Evolutionary conservation across 129 eudicot species (phyloP).

Genomic region (Sambucus nigra): DNA sequence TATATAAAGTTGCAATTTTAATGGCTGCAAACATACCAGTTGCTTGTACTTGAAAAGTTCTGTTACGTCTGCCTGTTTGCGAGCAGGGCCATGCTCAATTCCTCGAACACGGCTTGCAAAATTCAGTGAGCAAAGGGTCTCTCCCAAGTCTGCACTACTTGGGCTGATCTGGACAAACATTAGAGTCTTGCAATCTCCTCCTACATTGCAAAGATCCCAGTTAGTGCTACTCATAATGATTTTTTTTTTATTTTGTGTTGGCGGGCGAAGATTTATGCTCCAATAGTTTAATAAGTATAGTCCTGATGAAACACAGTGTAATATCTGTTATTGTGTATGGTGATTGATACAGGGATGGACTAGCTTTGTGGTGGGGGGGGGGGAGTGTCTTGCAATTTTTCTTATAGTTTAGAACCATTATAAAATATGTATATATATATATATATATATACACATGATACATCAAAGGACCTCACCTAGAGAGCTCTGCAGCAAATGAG

Average conservation of each 20-base stretch:
- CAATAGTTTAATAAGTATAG: too few species aligned
- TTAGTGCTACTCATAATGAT: background rate
- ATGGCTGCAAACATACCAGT: constrained; percentile 35
- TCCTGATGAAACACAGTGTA: too few species aligned
- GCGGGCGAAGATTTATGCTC: too few species aligned
- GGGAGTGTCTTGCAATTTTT: too few species aligned
- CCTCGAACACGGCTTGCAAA: constrained; percentile 97
- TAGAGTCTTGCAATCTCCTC: constrained; percentile 95
- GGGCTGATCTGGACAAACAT: constrained; percentile 98
- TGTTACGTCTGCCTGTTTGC: constrained; percentile 64
- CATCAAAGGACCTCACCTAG: constrained; percentile 46
- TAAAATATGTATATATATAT: too few species aligned
- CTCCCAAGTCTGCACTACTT: constrained; percentile 64
- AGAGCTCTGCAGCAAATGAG: constrained; percentile 95
- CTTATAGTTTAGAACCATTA: too few species aligned
- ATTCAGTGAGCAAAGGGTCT: constrained; percentile 85
- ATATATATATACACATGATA: too few species aligned
- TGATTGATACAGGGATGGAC: too few species aligned
- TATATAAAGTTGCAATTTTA: background rate
- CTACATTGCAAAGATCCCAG: constrained; percentile 27
- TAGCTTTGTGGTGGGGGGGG: too few species aligned
- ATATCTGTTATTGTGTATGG: too few species aligned
- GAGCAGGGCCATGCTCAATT: constrained; percentile 91
- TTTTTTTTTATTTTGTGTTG: too few species aligned
- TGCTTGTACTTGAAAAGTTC: constrained; percentile 91